phyloP scores from a whole-genome alignment of 257 asterid genomes.

The Cinchona pubescens region DNA sequence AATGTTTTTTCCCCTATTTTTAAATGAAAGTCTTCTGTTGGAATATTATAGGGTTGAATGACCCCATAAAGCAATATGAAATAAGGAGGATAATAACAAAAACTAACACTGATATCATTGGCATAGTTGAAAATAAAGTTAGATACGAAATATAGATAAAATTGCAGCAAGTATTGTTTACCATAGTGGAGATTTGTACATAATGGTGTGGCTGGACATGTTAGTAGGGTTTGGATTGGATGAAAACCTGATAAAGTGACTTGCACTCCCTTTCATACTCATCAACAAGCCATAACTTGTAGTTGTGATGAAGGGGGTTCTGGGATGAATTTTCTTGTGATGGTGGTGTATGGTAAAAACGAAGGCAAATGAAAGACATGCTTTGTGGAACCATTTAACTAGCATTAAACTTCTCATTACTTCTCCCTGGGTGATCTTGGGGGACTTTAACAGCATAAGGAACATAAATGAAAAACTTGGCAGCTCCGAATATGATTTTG shows the following conservation, averaged over 20 bases:
- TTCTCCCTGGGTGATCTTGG: neutral
- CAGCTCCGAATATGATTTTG: neutral
- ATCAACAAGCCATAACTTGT: no score
- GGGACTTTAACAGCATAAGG: neutral
- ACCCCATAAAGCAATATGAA: neutral
- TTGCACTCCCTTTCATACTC: no score
- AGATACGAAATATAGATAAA: neutral
- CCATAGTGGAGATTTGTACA: neutral
- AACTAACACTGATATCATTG: neutral
- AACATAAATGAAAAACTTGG: neutral
- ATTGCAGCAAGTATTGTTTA: no score
- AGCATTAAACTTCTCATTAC: no score
- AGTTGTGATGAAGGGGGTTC: no score
- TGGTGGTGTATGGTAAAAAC: no score
- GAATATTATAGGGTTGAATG: neutral
- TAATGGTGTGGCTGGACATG: neutral
- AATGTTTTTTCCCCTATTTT: no score
- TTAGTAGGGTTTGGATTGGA: no score
- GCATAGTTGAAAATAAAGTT: neutral
- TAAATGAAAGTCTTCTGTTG: neutral
- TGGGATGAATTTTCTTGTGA: no score
- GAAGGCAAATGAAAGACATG: neutral
- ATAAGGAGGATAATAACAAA: no score
- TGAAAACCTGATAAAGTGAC: no score
- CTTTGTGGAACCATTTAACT: neutral